A percentile compares a stretch with the other conserved stretches of the same genome.
Evolutionary conservation across 805 yeast species (phyloP).

Genomic region (Kodamaea leandrae): DNA sequence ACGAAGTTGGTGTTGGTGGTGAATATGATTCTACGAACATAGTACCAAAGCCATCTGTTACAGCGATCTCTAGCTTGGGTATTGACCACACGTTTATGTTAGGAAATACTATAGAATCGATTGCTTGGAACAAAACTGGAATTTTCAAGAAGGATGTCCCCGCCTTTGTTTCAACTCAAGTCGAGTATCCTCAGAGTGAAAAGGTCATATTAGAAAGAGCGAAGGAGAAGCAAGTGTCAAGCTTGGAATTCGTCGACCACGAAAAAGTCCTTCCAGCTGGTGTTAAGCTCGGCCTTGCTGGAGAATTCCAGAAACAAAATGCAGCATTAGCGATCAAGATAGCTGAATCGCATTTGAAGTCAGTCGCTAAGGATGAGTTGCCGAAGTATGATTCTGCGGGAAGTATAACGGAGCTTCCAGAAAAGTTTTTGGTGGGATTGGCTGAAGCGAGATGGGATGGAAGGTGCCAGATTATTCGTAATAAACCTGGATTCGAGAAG

Average conservation of each 20-base stretch:
- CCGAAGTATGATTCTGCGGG: conserved; percentile 20
- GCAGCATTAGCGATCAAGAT: conserved; percentile 85
- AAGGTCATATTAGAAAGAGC: conserved; percentile 66
- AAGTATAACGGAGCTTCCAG: conserved; percentile 39
- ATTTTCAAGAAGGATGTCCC: conserved; percentile 70
- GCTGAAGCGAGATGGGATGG: conserved; percentile 87
- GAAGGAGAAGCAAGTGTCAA: conserved; percentile 47
- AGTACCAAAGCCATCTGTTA: conserved; percentile 71
- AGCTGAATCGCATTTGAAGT: conserved; percentile 56
- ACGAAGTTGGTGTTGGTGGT: conserved; percentile 99
- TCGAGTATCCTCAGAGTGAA: conserved; percentile 50
- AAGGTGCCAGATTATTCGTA: conserved; percentile 73
- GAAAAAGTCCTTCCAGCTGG: conserved; percentile 35
- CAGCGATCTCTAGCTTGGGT: conserved; percentile 85
- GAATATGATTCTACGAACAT: conserved; percentile 95
- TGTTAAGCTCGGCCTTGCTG: conserved; percentile 69
- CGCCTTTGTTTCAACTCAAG: conserved; percentile 65
- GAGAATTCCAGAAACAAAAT: conserved; percentile 78
- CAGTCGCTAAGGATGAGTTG: conserved; percentile 39
- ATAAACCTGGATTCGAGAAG: conserved; percentile 35
- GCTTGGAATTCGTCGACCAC: conserved; percentile 51
- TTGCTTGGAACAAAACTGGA: conserved; percentile 96
- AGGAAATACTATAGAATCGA: conserved; percentile 83
- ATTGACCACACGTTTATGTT: conserved; percentile 87
- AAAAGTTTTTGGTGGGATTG: conserved; percentile 56